Conservation (phyloP, 2,329 filamentous ascomycete species). For the Trichoderma guizhouense region DNA sequence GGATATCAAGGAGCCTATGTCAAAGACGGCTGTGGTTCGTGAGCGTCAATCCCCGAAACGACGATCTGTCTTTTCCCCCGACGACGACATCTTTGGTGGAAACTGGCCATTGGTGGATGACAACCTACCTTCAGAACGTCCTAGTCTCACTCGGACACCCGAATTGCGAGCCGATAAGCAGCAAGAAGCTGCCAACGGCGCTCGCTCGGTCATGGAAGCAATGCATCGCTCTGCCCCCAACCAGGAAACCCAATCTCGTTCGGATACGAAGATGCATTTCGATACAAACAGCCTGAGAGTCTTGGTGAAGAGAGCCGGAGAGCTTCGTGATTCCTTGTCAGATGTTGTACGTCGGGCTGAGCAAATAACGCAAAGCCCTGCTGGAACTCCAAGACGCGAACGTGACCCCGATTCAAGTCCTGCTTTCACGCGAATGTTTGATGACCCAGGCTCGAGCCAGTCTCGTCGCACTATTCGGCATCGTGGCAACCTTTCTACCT, state of each 20-base stretch:
- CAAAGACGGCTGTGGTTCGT: constrained; percentile 51
- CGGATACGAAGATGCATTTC: constrained; percentile 55
- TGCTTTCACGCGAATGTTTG: constrained; percentile 65
- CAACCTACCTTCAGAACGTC: constrained; percentile 30
- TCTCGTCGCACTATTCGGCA: constrained; percentile 49
- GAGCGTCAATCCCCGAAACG: constrained; percentile 52
- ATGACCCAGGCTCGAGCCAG: constrained; percentile 57
- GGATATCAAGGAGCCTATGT: constrained; percentile 42
- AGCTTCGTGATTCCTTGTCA: constrained; percentile 56
- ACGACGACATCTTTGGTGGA: constrained; percentile 63
- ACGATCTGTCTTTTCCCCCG: constrained; percentile 61
- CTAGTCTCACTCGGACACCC: constrained; percentile 42
- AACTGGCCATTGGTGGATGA: constrained; percentile 46
- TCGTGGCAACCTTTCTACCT: constrained; percentile 50
- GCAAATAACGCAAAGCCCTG: constrained; percentile 55
- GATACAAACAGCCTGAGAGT: constrained; percentile 67
- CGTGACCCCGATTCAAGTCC: constrained; percentile 55
- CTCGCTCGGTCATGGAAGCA: constrained; percentile 59
- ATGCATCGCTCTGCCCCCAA: constrained; percentile 54
- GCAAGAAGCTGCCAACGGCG: constrained; percentile 45
- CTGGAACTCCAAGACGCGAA: constrained; percentile 46
- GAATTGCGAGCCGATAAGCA: constrained; percentile 28
- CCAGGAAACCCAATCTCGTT: constrained; percentile 31
- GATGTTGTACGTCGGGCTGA: constrained; percentile 59
- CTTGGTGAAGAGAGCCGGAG: constrained; percentile 60